Percentiles rank a stretch among this genome's conserved stretches.
Conservation (phyloP, 2,329 filamentous ascomycete genomes). For the Phaeosphaeriaceae sp. region DNA sequence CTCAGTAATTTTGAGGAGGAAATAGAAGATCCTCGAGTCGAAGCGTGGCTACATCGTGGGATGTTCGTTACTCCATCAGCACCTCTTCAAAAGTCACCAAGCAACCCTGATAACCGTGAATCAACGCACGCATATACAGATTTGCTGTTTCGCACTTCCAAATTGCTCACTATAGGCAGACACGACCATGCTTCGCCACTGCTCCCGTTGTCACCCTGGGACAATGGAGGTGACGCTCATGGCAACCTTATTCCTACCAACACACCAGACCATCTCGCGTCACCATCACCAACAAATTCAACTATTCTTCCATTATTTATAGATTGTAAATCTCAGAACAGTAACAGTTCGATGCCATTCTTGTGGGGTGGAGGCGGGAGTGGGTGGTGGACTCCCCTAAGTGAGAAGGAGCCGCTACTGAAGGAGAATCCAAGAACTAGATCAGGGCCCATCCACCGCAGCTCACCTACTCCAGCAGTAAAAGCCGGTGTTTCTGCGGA, state of each 20-base stretch:
- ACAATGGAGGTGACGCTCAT: conserved; percentile 20
- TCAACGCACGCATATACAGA: too few species aligned
- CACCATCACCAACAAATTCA: neutral
- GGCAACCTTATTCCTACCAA: conserved; percentile 21
- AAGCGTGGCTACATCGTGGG: conserved; percentile 9
- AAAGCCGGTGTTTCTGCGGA: neutral
- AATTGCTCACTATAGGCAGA: conserved; percentile 2
- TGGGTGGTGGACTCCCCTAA: too few species aligned
- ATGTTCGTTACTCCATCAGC: neutral
- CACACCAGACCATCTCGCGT: conserved; percentile 7
- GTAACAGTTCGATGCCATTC: neutral
- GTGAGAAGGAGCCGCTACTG: neutral
- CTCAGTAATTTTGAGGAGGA: neutral
- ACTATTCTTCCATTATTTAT: neutral
- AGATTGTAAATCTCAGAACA: neutral
- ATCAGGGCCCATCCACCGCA: neutral
- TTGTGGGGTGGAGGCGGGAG: neutral
- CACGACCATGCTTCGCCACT: conserved; percentile 8
- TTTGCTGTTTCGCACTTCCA: neutral
- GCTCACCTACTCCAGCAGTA: neutral
- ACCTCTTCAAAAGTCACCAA: neutral
- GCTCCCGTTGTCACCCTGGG: conserved; percentile 13
- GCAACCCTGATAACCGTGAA: too few species aligned
- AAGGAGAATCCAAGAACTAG: too few species aligned
- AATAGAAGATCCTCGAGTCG: conserved; percentile 1